Evolutionary conservation across 2,329 filamentous ascomycete genomes (phyloP), one percentile per base, ranked within the genome.

Genomic region (Mariannaea elegans): DNA sequence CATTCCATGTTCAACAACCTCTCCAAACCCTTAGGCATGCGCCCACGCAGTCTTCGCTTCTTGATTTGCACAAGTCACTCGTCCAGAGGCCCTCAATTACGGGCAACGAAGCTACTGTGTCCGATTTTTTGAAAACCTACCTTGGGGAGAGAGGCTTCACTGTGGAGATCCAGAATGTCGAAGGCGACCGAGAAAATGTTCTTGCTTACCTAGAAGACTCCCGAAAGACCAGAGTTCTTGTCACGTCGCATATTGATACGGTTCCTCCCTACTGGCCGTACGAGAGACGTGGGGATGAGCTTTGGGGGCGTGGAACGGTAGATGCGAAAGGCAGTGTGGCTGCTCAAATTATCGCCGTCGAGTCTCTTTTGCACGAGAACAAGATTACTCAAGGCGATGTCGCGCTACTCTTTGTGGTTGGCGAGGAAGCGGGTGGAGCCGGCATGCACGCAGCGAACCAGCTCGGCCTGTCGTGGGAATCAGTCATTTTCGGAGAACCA

Each of bases 211-310:
- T 77, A 0, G 72, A 84, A 62, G 64, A 64, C 3, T 78, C 78
- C 18, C 78, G 80, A 27, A 76, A 81, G 9, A 82, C 86, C 0
- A 81, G 81, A 16, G 78, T 90, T 10, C 78, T 92, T 14, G 75
- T 92, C 2, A 87, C 87, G 0, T 91, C 88, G 50, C 92, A 95
- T 74, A 92, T 94, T 69, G 92, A 96, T 69, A 83, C 82, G 4
- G 87, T 90, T 0, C 88, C 90, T 1, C 90, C 89, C 0, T 86
- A 84, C 74, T 87, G 89, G 64, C 87, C 87, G 0, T 90, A 91
- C 74, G 80, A 79, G 34, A 78, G 84, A 6, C 76, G 79, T 50
- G 76, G 80, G 32, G 78, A 80, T 44, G 65, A 66, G 19, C 74
- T 76, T 42, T 76, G 70, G 8, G 91, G 91, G 1, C 85, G 91